Evolutionary conservation across 805 yeast species (phyloP).

Genomic region (Millerozyma miso): DNA sequence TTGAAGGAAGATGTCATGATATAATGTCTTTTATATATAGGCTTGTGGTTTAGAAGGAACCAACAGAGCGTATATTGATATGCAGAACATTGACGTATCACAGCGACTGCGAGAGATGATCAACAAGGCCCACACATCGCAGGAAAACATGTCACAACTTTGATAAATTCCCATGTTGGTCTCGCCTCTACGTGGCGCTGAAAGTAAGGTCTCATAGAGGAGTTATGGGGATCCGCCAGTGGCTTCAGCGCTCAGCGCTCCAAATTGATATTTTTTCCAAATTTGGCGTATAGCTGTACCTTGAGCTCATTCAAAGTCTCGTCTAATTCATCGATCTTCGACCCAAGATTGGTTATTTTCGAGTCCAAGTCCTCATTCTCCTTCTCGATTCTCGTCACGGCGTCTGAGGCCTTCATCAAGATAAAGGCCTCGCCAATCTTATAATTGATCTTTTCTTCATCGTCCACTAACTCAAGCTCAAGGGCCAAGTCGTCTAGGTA

Average conservation of each 20-base stretch:
- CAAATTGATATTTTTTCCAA: constrained; percentile 83
- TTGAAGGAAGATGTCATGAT: too few species aligned
- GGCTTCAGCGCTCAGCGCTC: constrained; percentile 60
- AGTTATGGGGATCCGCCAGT: too few species aligned
- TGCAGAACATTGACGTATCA: too few species aligned
- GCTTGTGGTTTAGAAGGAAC: too few species aligned
- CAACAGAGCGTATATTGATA: too few species aligned
- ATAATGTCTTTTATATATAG: too few species aligned
- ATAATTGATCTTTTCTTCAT: constrained; percentile 66
- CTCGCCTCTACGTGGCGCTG: too few species aligned
- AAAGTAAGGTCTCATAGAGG: too few species aligned
- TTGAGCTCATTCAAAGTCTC: constrained; percentile 59
- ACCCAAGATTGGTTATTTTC: constrained; percentile 44
- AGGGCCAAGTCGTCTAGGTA: constrained; percentile 79
- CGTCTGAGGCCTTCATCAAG: constrained; percentile 61
- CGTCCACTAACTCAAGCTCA: constrained; percentile 83
- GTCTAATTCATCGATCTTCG: constrained; percentile 48
- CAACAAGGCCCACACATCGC: too few species aligned
- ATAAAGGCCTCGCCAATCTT: constrained; percentile 80
- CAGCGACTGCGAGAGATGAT: too few species aligned
- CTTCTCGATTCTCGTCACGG: constrained; percentile 60
- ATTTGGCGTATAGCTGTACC: constrained; percentile 75
- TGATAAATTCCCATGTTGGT: too few species aligned
- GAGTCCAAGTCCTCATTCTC: constrained; percentile 53
- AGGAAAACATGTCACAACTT: too few species aligned